These are phyloP conservation scores for Cordyceps fumosorosea DNA, from an alignment of 2,329 filamentous ascomycete species.

Conservation along the genomic window DNA sequence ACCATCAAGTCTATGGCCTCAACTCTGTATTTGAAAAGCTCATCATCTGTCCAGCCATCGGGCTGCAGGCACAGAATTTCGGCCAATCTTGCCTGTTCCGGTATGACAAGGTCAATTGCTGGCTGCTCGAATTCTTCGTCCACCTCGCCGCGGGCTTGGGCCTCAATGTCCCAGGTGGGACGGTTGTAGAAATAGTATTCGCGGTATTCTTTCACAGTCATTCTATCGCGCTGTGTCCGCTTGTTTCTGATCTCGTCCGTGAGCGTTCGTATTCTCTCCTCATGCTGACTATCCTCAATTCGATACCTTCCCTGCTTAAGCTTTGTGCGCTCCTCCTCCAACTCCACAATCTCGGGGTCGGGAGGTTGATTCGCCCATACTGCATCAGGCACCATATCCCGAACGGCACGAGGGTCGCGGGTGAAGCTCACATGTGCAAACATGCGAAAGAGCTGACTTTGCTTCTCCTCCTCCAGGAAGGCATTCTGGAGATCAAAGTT, in stretches of 20 bases:
- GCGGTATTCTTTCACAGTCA: conserved; percentile 20
- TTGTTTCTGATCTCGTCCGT: conserved; percentile 20
- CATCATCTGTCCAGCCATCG: conserved; percentile 13
- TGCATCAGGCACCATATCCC: conserved; percentile 25
- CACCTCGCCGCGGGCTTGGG: conserved; percentile 17
- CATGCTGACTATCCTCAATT: conserved; percentile 18
- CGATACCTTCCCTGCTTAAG: conserved; percentile 23
- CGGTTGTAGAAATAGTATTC: conserved; percentile 19
- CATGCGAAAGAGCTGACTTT: conserved; percentile 18
- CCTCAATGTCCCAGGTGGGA: conserved; percentile 24
- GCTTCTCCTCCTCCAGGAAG: conserved; percentile 20
- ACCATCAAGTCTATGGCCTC: conserved; percentile 18
- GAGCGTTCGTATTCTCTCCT: conserved; percentile 21
- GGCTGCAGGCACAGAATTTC: conserved; percentile 18
- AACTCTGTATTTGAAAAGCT: conserved; percentile 14
- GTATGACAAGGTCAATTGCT: conserved; percentile 17
- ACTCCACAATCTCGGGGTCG: conserved; percentile 22
- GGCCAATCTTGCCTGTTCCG: conserved; percentile 16
- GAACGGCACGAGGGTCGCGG: conserved; percentile 20
- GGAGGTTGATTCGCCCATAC: conserved; percentile 20
- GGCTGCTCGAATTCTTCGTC: conserved; percentile 18
- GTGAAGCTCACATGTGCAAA: conserved; percentile 23
- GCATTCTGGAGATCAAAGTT: conserved; percentile 25
- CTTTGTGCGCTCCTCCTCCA: conserved; percentile 16
- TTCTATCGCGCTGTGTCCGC: conserved; percentile 15